Percentiles rank a stretch among this genome's conserved stretches.
These are phyloP conservation scores for Dorcoceras hygrometricum DNA, from an alignment of 257 asterid species.

Conservation along the genomic window DNA sequence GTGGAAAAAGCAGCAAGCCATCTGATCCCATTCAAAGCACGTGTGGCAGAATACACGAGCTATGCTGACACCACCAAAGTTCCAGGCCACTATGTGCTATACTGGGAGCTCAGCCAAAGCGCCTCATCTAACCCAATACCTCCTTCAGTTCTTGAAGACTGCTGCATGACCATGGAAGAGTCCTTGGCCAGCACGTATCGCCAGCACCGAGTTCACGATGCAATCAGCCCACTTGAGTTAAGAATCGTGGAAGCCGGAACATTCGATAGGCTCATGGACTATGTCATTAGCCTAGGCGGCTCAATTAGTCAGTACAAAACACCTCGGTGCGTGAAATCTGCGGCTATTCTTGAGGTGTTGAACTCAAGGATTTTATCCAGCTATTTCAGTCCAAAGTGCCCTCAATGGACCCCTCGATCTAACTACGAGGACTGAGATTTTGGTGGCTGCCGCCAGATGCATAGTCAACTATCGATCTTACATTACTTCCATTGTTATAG, in stretches of 20 bases:
- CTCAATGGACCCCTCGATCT: slow-evolving; percentile 38
- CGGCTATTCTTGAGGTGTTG: slow-evolving; percentile 37
- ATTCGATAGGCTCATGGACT: slow-evolving; percentile 44
- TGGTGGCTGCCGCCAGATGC: too few species aligned
- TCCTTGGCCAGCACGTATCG: slow-evolving; percentile 36
- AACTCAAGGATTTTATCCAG: slow-evolving; percentile 29
- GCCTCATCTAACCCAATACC: slow-evolving; percentile 25
- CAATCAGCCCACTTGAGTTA: slow-evolving; percentile 39
- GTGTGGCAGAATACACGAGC: slow-evolving; percentile 38
- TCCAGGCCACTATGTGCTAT: slow-evolving; percentile 40
- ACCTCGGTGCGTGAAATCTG: slow-evolving; percentile 44
- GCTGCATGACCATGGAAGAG: slow-evolving; percentile 37
- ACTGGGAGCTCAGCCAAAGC: slow-evolving; percentile 32
- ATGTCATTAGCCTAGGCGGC: slow-evolving; percentile 39
- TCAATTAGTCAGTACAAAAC: slow-evolving; percentile 43
- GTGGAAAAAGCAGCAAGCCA: slow-evolving; percentile 28
- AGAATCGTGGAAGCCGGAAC: slow-evolving; percentile 40
- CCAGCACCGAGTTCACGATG: slow-evolving; percentile 34
- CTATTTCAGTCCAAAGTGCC: slow-evolving; percentile 39
- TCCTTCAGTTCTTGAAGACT: slow-evolving; percentile 29
- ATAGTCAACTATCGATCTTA: too few species aligned
- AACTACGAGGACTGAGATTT: slow-evolving; percentile 15
- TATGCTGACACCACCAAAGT: slow-evolving; percentile 35
- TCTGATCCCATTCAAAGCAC: slow-evolving; percentile 28
- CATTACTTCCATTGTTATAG: too few species aligned